Evolutionary conservation across 306 rosid genomes (phyloP).

Genomic region (Pterocarpus macrocarpus): DNA sequence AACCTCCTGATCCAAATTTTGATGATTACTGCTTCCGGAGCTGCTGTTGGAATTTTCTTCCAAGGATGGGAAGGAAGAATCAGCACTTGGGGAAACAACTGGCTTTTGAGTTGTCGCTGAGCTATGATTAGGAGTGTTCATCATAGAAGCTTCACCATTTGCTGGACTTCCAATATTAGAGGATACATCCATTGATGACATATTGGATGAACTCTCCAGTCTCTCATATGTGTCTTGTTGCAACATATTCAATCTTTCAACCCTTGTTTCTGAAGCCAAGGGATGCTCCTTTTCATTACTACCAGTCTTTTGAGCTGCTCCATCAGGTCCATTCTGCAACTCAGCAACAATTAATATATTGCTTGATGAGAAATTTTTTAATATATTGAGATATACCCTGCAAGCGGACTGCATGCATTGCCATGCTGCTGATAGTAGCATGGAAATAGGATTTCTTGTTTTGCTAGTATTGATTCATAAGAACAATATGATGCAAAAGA

Average conservation of each 20-base stretch:
- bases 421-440: slow-evolving; percentile 9
- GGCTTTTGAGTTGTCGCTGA: slow-evolving; percentile 49
- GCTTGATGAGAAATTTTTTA: slow-evolving; percentile 22
- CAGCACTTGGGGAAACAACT: slow-evolving; percentile 49
- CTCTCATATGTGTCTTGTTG: slow-evolving; percentile 53
- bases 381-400: slow-evolving; percentile 27
- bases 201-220: slow-evolving; percentile 62
- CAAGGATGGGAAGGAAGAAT: slow-evolving; percentile 60
- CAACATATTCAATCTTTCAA: slow-evolving; percentile 54
- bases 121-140: slow-evolving; percentile 54
- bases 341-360: slow-evolving; percentile 42
- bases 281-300: slow-evolving; percentile 53
- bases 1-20: slow-evolving; percentile 50
- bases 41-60: slow-evolving; percentile 54
- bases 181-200: slow-evolving; percentile 67
- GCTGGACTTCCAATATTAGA: slow-evolving; percentile 73
- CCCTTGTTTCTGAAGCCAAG: slow-evolving; percentile 53
- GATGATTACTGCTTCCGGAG: slow-evolving; percentile 52
- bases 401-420: slow-evolving; percentile 18
- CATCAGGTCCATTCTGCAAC: slow-evolving; percentile 64
- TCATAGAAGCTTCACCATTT: slow-evolving; percentile 57
- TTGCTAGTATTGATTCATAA: slow-evolving; percentile 33
- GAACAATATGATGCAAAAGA: slow-evolving; percentile 15
- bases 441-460: slow-evolving; percentile 23
- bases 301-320: slow-evolving; percentile 45